A percentile compares a stretch with the other conserved stretches of the same genome.
These are phyloP conservation scores for Penicillium turbatum DNA, from an alignment of 495 filamentous ascomycete genomes.

Conservation along the genomic window DNA sequence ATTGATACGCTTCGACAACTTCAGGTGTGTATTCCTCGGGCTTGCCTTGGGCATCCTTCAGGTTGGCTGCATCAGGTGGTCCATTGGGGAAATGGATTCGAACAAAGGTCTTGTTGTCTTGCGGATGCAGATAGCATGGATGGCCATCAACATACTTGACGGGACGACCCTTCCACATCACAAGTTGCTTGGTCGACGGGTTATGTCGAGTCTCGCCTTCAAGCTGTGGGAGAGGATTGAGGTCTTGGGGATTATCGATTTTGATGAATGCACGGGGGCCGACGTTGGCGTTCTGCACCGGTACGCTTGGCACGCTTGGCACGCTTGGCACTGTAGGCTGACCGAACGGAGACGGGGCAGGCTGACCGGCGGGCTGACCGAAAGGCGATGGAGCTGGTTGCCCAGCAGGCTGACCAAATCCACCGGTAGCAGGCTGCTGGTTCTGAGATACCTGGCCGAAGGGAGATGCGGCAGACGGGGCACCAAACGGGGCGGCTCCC, in stretches of 20 bases:
- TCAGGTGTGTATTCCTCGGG: constrained; percentile 45
- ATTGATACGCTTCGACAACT: constrained; percentile 53
- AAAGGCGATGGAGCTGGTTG: constrained; percentile 32
- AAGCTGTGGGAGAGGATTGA: constrained; percentile 37
- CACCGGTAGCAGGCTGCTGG: constrained; percentile 10
- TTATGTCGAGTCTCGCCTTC: constrained; percentile 37
- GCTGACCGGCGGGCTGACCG: constrained; percentile 27
- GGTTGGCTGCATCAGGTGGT: constrained; percentile 49
- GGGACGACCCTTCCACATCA: constrained; percentile 51
- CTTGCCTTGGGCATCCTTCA: constrained; percentile 37
- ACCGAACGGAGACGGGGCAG: constrained; percentile 27
- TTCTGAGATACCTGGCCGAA: constrained; percentile 17
- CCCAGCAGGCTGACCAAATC: constrained; percentile 27
- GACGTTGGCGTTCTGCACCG: constrained; percentile 15
- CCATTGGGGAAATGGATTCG: constrained; percentile 69
- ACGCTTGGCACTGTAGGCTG: too few species aligned
- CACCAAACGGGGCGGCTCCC: constrained; percentile 11
- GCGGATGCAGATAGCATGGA: constrained; percentile 48
- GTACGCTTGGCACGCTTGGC: constrained; percentile 4
- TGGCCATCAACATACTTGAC: constrained; percentile 49
- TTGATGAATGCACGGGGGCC: constrained; percentile 33
- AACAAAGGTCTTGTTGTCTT: constrained; percentile 45
- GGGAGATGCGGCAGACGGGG: constrained; percentile 17
- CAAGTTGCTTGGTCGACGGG: constrained; percentile 33
- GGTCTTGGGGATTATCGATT: constrained; percentile 25